Evolutionary conservation across 1,139 yeast species (phyloP), one percentile per base, ranked within the genome.

Genomic region (Geotrichum bryndzae): DNA sequence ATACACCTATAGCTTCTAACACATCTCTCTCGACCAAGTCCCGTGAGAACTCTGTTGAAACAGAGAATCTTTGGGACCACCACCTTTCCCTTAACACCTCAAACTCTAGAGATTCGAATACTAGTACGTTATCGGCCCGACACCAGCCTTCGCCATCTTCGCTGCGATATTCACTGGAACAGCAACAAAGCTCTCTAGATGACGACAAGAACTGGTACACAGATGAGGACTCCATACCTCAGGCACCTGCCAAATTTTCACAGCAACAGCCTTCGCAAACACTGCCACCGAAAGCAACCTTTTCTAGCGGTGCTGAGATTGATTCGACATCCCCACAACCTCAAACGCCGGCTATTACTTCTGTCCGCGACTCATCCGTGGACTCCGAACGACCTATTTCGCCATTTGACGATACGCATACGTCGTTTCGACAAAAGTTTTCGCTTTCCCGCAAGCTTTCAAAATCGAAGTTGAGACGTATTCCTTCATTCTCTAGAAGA

Each of bases 401-500:
- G 18, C 65, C 65, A 1, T 51, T 56, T 7, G 27, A 53, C 2
- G 18, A 56, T 18, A 58, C 55, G 1, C 54, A 65, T 13, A 56
- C 56, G 22, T 62, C 66, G 10, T 64, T 66, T 50, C 58, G 58
- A 15, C 61, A 63, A 1, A 63, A 63, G 58, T 64, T 65, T 35
- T 65, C 67, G 10, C 52, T 66, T 29, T 54, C 62, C 27, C 45
- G 66, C n/a, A 66, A 66, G 54, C 61, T 66, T 10, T 66, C 68
- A 15, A 51, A 57, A 25, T 52, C 64, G 1, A 52, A 62, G n/a
- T 41, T 56, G 18, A 50, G 57, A 29, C 50, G 55, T 23, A 61
- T 57, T 3, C 58, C 63, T n/a, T 61, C 64, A 13, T 51, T 60
- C 18, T 45, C 62, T 22, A 51, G 59, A 27, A 52, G 38, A 29